Base-by-base conservation (phyloP, 139 green algal species). In the Desmodesmus armatus region DNA sequence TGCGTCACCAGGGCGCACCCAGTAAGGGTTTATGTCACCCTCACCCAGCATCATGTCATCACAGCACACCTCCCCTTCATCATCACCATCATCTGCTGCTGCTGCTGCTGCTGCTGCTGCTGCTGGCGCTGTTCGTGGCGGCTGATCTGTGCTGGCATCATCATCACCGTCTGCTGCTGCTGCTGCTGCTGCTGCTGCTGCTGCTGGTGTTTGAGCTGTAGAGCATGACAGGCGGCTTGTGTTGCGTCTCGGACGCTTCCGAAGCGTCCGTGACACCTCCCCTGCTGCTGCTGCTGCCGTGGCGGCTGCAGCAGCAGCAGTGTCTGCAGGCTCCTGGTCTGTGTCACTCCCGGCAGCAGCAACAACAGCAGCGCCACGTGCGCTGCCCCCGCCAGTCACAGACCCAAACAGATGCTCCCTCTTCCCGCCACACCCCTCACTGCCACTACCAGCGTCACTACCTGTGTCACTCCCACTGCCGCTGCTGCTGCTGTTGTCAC, bases 1-100 rank as follows among this genome's bases (percentile, higher is more conserved):
- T 0, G 85, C 86, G 25, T 74, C 79, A 62, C 58, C 78, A 75
- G 69, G 60, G 31, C 17, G 5, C 17, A 84, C 43, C 2, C 78
- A 60, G 23, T 27, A 6, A 53, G 40, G 37, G 23, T 76, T 78
- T 43, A 85, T 11, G 29, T 78, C 79, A 37, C 79, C 29, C 65
- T 78, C 79, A 47, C 44, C 55, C n/a, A n/a, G n/a, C n/a, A n/a
- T n/a, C n/a, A n/a, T n/a, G n/a, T n/a, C n/a, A n/a, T n/a, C n/a
- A n/a, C n/a, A n/a, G n/a, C n/a, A n/a, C 51, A 85, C 44, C 6
- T 4, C 49, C 65, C 63, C 58, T 21, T 19, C 77, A 33, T 4
- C 35, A 47, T 27, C 47, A 49, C 23, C 29, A 63, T 27, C 35
- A 74, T 43, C 25, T 37, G 29, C 60, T 29, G 15, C 78, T 39